phyloP scores from a whole-genome alignment of 2,329 filamentous ascomycete species.

The Nakataea oryzae region DNA sequence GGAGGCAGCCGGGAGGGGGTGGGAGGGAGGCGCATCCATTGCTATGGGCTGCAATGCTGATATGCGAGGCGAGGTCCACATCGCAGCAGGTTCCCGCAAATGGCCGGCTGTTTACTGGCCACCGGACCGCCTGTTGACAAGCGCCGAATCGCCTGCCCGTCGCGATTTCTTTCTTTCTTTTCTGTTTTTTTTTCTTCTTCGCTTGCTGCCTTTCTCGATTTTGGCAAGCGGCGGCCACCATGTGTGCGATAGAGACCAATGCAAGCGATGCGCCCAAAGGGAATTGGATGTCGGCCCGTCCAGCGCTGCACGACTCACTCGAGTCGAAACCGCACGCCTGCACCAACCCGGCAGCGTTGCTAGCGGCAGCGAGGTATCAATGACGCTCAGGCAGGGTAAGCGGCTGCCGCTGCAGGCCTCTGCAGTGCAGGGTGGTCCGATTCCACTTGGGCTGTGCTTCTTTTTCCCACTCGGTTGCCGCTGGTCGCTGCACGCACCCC shows the following conservation, averaged over 20 bases:
- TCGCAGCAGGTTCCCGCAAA: background rate
- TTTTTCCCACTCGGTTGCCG: background rate
- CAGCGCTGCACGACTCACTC: background rate
- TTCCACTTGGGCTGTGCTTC: background rate
- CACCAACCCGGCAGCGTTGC: too few species aligned
- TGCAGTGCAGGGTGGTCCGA: background rate
- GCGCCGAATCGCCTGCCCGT: background rate
- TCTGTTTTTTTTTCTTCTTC: background rate
- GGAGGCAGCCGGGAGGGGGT: background rate
- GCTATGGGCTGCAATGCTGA: background rate
- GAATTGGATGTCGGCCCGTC: too few species aligned
- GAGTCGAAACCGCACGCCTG: background rate
- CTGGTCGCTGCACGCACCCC: background rate
- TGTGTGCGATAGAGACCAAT: too few species aligned
- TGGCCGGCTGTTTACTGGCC: background rate
- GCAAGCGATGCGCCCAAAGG: too few species aligned
- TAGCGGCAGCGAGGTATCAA: background rate
- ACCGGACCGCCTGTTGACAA: background rate
- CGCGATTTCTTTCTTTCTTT: background rate
- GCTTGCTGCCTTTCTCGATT: background rate
- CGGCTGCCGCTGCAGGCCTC: background rate
- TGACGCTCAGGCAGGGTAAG: too few species aligned
- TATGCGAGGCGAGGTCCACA: background rate
- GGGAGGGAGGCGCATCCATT: background rate
- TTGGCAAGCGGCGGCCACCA: too few species aligned